These are phyloP conservation scores for Isoetes engelmannii DNA, from an alignment of 83 land plant species.

Conservation along the genomic window DNA sequence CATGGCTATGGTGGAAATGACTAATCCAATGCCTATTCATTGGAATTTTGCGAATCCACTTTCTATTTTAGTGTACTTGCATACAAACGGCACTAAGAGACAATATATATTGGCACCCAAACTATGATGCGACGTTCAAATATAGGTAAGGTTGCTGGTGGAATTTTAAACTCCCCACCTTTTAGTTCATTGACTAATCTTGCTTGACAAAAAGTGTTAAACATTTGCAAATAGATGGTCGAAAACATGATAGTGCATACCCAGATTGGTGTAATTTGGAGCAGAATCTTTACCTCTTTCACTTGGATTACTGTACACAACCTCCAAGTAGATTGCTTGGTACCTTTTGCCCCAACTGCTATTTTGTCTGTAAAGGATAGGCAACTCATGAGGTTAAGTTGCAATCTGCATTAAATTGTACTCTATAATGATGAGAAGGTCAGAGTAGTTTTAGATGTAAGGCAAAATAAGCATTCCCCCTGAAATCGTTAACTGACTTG, in stretches of 20 bases:
- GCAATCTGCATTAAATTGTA: background rate
- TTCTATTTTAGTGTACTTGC: constrained; percentile 37
- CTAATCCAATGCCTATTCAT: constrained; percentile 63
- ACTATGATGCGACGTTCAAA: constrained; percentile 53
- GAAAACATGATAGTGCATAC: constrained; percentile 68
- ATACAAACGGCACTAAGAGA: constrained; percentile 48
- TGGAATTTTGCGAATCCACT: constrained; percentile 54
- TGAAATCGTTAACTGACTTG: constrained; percentile 13
- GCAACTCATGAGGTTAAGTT: background rate
- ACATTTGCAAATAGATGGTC: constrained; percentile 75
- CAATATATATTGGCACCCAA: constrained; percentile 51
- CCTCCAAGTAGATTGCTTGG: constrained; percentile 36
- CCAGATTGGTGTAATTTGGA: constrained; percentile 65
- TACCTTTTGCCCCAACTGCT: constrained; percentile 26
- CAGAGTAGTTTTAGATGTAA: background rate
- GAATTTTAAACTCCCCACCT: constrained; percentile 48
- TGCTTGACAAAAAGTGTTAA: constrained; percentile 79
- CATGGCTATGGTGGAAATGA: constrained; percentile 60
- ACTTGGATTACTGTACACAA: constrained; percentile 65
- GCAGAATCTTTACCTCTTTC: constrained; percentile 63
- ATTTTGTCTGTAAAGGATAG: constrained; percentile 39
- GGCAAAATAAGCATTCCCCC: background rate
- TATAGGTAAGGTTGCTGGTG: constrained; percentile 79
- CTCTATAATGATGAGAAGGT: background rate
- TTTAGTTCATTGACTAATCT: constrained; percentile 59